Base-by-base conservation (phyloP, 2,329 filamentous ascomycete genomes). In the Colletotrichum magnum region DNA sequence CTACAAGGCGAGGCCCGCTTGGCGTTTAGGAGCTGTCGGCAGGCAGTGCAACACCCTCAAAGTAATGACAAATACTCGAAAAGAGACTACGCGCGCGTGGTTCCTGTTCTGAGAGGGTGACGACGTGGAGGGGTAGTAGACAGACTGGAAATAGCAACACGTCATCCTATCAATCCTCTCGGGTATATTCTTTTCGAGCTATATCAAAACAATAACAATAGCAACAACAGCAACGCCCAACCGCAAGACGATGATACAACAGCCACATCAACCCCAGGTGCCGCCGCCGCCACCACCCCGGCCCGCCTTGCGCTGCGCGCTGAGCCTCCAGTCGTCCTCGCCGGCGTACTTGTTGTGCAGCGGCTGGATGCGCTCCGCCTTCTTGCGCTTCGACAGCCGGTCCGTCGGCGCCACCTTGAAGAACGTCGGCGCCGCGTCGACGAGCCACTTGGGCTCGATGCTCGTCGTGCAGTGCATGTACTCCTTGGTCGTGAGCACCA, bases 381-480 rank as follows among this genome's bases (percentile, higher is more conserved):
- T 92, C 88, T 97, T 96, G 76, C 96, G 85, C 87, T 97, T 98
- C 72, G 92, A 95, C 76, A 99, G 81, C 64, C 89, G 87, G 78
- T 98, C 94, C 43, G 92, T 95, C 0, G 93, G 91, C 18, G 96
- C 95, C 5, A 98, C 94, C 87, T 97, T 97, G 90, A 98, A 99
- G 85, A 98, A 99, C 0, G 94, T 98, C 10, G 97, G 96, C n/a
- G 97, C 96, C 13, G 95, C 95, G 76, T 98, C 95, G 1, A 98
- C 94, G 24, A 99, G 88, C 90, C 90, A 92, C 77, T 97, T 97
- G 9, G 96, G 95, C 82, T 99, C 96, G 75, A 99, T 98, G 4
- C 89, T 89, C 4, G 94, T 97, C 15, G 94, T 96, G 78, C 90
- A 93, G 77, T 97, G 95, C 96, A 99, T 98, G 81, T 98, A 99